These are phyloP conservation scores for Scheffersomyces quercinus DNA, from an alignment of 1,139 yeast species.

Conservation along the genomic window DNA sequence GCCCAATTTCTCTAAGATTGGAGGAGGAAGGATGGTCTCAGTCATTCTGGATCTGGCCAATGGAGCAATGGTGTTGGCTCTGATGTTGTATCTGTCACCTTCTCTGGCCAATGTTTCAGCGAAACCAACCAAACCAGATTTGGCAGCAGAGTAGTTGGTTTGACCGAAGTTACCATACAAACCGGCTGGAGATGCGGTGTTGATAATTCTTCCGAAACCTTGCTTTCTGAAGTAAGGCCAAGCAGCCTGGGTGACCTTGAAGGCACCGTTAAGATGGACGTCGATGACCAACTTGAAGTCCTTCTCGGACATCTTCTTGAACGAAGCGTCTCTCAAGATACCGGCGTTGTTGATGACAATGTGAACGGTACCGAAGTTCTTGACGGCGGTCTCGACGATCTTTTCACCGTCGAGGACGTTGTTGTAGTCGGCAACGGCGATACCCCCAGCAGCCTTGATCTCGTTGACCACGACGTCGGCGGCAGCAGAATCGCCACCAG, in stretches of 20 bases:
- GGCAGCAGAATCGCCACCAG: slow-evolving; percentile 63
- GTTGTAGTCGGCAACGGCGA: slow-evolving; percentile 92
- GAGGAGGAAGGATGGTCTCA: slow-evolving; percentile 83
- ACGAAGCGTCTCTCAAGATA: slow-evolving; percentile 73
- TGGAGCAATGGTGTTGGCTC: slow-evolving; percentile 88
- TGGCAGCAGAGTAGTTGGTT: slow-evolving; percentile 93
- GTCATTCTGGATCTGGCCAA: slow-evolving; percentile 97
- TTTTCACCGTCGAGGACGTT: slow-evolving; percentile 87
- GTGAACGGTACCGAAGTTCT: slow-evolving; percentile 87
- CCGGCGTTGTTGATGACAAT: slow-evolving; percentile 93
- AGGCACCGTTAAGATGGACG: slow-evolving; percentile 90
- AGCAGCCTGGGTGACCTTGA: slow-evolving; percentile 81
- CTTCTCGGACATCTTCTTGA: slow-evolving; percentile 79
- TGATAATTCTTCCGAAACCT: slow-evolving; percentile 82
- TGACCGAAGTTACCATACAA: slow-evolving; percentile 97
- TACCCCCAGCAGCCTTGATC: slow-evolving; percentile 72
- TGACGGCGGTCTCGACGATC: slow-evolving; percentile 83
- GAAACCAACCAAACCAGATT: slow-evolving; percentile 84
- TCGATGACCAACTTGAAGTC: slow-evolving; percentile 80
- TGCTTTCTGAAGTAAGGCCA: slow-evolving; percentile 91
- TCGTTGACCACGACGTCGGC: slow-evolving; percentile 91
- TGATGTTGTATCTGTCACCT: slow-evolving; percentile 81
- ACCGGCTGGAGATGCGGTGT: slow-evolving; percentile 96
- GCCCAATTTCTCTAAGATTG: slow-evolving; percentile 72
- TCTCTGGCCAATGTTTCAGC: slow-evolving; percentile 95